Evolutionary conservation across 176 grass and related monocot species (phyloP), one percentile per base, ranked within the genome.

Genomic region (Hyparrhenia diplandra): DNA sequence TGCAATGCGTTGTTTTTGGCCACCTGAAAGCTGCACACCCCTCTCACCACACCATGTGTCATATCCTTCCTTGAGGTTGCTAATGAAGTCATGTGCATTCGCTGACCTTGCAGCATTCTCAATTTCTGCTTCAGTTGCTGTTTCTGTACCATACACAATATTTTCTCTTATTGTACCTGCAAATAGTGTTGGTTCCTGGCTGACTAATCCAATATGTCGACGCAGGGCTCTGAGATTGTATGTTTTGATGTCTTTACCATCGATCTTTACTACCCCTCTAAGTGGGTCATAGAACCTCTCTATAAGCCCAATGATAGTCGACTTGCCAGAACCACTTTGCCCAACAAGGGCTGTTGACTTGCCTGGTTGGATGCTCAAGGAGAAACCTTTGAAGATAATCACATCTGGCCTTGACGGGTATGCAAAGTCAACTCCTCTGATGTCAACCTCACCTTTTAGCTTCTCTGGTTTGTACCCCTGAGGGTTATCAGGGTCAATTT

Each of bases 1-100:
- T n/a, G 94, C 94, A 63, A 97, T 84, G 12, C 94, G 81, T 55
- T 97, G 94, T 41, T 97, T 97, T 72, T 97, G 94, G 13, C 94
- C 94, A 74, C 94, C 94, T 58, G 94, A 97, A 16, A 97, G 30
- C 79, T 97, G 94, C 61, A 94, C 78, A 27, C 36, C 36, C 94
- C 91, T 83, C 41, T 97, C 94, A 29, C 94, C 94, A 37, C 94
- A 97, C 78, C 37, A 67, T 14, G 91, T 91, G 60, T 90, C 85
- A 57, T 94, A 97, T 18, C 94, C 94, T 25, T 97, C 94, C 84
- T 88, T 90, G 49, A 97, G 91, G 82, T 90, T 85, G 87, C 94
- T 97, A 64, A 94, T 87, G 72, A 97, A 97, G 40, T 94, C 89
- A 74, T 97, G 94, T 1, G 91, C 91, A 75, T 97, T 97, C 5